Evolutionary conservation across 805 yeast species (phyloP).

Genomic region (Jamesozyma hellenica): DNA sequence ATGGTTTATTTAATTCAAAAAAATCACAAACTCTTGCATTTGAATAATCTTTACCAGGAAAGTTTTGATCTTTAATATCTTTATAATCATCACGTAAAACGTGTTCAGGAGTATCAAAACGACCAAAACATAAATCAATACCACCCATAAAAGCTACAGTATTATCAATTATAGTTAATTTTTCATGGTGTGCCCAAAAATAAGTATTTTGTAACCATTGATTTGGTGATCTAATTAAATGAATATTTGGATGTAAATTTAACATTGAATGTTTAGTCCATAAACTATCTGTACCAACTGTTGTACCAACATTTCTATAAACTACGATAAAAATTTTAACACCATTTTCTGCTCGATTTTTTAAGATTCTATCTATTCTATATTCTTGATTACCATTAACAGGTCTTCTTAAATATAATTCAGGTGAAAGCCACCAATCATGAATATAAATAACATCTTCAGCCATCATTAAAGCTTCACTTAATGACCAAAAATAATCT

Average conservation of each 20-base stretch:
- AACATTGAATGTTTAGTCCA: constrained; percentile 92
- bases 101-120: constrained; percentile 96
- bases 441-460: constrained; percentile 87
- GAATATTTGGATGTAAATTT: constrained; percentile 75
- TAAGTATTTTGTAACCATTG: constrained; percentile 86
- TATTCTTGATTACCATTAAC: constrained; percentile 91
- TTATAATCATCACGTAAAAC: constrained; percentile 69
- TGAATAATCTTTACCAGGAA: constrained; percentile 96
- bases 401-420: constrained; percentile 83
- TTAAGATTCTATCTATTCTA: constrained; percentile 80
- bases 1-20: constrained; percentile 69
- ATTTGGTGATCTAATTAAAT: constrained; percentile 88
- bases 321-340: constrained; percentile 87
- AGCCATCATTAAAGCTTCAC: constrained; percentile 87
- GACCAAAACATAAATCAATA: constrained; percentile 87
- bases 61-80: constrained; percentile 42
- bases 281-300: constrained; percentile 85
- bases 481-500: constrained; percentile 93
- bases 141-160: constrained; percentile 91
- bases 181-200: constrained; percentile 99
- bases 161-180: constrained; percentile 76
- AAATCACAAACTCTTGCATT: constrained; percentile 92
- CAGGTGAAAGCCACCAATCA: constrained; percentile 99
- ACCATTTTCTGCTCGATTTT: constrained; percentile 87
- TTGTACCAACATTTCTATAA: constrained; percentile 86